Percentiles rank a stretch among this genome's conserved stretches.
Evolutionary conservation across 805 yeast genomes (phyloP).

Genomic region (Yamadazyma ubonensis): DNA sequence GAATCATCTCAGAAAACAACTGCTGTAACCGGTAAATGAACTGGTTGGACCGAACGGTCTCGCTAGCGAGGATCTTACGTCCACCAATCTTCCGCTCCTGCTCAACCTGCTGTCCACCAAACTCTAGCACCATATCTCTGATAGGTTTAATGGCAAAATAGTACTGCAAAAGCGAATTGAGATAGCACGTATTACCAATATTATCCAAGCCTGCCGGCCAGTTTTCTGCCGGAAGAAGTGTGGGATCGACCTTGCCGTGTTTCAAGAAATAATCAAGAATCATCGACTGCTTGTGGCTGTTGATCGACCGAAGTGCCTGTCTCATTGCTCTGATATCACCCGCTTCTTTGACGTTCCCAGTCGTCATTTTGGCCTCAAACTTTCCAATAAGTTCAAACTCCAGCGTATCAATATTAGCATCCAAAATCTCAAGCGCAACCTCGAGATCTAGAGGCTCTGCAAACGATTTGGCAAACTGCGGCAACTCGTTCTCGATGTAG

Average conservation of each 20-base stretch:
- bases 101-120: slow-evolving; percentile 32
- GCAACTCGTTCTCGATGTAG: slow-evolving; percentile 48
- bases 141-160: slow-evolving; percentile 85
- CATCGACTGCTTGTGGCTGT: slow-evolving; percentile 52
- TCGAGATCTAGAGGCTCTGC: slow-evolving; percentile 6
- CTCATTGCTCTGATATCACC: slow-evolving; percentile 58
- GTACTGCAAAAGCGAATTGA: slow-evolving; percentile 87
- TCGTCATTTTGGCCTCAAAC: slow-evolving; percentile 40
- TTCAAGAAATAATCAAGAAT: slow-evolving; percentile 55
- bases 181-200: slow-evolving; percentile 93
- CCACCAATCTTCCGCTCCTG: slow-evolving; percentile 72
- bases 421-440: slow-evolving; percentile 50
- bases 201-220: slow-evolving; percentile 94
- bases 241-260: slow-evolving; percentile 60
- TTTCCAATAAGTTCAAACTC: slow-evolving; percentile 56
- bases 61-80: slow-evolving; percentile 71
- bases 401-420: slow-evolving; percentile 48
- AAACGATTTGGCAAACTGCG: slow-evolving; percentile 21
- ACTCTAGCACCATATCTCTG: slow-evolving; percentile 61
- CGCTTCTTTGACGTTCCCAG: too few species aligned
- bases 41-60: slow-evolving; percentile 77
- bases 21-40: slow-evolving; percentile 72
- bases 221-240: slow-evolving; percentile 55
- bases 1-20: slow-evolving; percentile 68
- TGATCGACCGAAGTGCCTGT: slow-evolving; percentile 56